Percentiles rank a stretch among this genome's conserved stretches.
Conservation (phyloP, 2,329 filamentous ascomycete species). For the Beauveria sp. region DNA sequence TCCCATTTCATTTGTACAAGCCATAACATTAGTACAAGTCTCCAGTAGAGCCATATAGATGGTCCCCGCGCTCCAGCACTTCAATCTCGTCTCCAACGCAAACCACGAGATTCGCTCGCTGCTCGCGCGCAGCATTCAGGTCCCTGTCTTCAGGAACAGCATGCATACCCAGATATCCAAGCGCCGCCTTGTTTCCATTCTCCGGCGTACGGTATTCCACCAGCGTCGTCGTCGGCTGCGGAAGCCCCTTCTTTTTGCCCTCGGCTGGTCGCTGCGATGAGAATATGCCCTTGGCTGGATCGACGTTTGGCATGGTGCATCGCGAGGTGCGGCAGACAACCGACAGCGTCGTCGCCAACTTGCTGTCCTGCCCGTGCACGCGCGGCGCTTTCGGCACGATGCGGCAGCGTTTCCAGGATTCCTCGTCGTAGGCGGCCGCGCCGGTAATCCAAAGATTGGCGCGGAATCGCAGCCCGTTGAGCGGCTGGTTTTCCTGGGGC, state of each 20-base stretch:
- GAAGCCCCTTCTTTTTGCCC: constrained; percentile 16
- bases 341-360: constrained; percentile 10
- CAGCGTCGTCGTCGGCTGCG: constrained; percentile 22
- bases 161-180: constrained; percentile 24
- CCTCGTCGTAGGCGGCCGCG: constrained; percentile 14
- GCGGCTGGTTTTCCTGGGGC: constrained; percentile 12
- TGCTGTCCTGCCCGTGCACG: background rate
- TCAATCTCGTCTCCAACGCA: constrained; percentile 22
- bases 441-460: constrained; percentile 16
- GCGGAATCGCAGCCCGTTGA: constrained; percentile 17
- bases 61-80: constrained; percentile 20
- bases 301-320: constrained; percentile 17
- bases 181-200: constrained; percentile 19
- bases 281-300: constrained; percentile 9
- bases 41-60: constrained; percentile 21
- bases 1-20: background rate
- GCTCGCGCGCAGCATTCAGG: constrained; percentile 9
- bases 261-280: background rate
- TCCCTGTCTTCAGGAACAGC: constrained; percentile 21
- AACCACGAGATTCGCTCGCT: constrained; percentile 13
- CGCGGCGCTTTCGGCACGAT: constrained; percentile 2
- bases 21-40: constrained; percentile 17
- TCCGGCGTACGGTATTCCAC: constrained; percentile 18
- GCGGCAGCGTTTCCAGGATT: constrained; percentile 15
- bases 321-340: constrained; percentile 16